A percentile compares a stretch with the other conserved stretches of the same genome.
phyloP scores from a whole-genome alignment of 192 early-diverging fungal genomes.

The Piromyces finnis region DNA sequence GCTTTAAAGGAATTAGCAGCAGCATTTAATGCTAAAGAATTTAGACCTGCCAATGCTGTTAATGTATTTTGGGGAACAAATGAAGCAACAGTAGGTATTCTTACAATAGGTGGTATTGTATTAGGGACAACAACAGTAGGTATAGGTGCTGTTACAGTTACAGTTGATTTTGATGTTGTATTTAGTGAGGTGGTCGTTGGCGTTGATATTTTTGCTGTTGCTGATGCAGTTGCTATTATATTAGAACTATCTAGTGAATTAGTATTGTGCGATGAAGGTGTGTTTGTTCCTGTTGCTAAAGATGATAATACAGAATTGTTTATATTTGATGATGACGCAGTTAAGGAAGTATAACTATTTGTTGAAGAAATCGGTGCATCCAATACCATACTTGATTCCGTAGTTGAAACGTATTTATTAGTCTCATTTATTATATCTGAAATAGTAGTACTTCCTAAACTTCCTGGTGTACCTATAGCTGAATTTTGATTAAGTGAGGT shows the following conservation, averaged over 20 bases:
- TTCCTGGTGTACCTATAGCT: not conserved
- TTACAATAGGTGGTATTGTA: not conserved
- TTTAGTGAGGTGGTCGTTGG: not conserved
- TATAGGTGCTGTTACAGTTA: not conserved
- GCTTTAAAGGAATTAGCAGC: not conserved
- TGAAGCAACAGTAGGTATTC: not conserved
- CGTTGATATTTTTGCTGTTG: not conserved
- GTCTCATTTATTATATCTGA: not conserved
- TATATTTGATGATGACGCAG: not conserved
- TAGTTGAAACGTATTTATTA: not conserved
- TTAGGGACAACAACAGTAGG: not conserved
- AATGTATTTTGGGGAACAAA: not conserved
- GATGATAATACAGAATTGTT: too few species aligned
- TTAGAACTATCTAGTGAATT: not conserved
- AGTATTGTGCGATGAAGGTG: too few species aligned
- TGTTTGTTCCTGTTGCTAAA: too few species aligned
- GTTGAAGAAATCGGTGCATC: not conserved
- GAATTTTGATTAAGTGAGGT: not conserved
- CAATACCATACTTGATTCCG: not conserved
- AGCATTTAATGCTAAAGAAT: not conserved
- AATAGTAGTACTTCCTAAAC: not conserved
- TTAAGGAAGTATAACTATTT: not conserved
- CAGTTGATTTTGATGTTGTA: not conserved
- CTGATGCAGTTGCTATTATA: not conserved
- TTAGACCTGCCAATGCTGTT: not conserved